A percentile compares a stretch with the other conserved stretches of the same genome.
Evolutionary conservation across 495 filamentous ascomycete genomes (phyloP).

Genomic region (Chaetomium fimeti): DNA sequence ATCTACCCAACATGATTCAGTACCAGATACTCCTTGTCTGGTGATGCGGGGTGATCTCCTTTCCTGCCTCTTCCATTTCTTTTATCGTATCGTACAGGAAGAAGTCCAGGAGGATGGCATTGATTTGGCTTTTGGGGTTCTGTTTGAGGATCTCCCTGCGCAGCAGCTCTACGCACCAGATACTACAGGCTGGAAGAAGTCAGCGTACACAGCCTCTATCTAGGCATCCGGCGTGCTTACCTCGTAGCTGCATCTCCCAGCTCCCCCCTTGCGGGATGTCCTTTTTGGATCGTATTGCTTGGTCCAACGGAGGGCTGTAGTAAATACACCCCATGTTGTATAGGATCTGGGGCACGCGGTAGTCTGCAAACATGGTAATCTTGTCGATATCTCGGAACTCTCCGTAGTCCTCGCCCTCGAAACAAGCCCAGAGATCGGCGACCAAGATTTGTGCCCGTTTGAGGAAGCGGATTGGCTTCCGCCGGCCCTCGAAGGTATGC

Average conservation of each 20-base stretch:
- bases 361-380: constrained; percentile 99
- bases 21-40: constrained; percentile 96
- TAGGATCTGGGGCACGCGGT: constrained; percentile 92
- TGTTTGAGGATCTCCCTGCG: constrained; percentile 71
- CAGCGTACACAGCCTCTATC: neutral
- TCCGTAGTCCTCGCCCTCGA: constrained; percentile 75
- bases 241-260: constrained; percentile 88
- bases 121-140: constrained; percentile 70
- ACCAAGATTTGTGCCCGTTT: constrained; percentile 95
- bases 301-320: constrained; percentile 76
- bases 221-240: constrained; percentile 33
- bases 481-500: constrained; percentile 65
- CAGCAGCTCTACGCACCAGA: constrained; percentile 93
- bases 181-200: constrained; percentile 60
- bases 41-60: constrained; percentile 78
- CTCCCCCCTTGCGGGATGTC: constrained; percentile 66
- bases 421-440: constrained; percentile 93
- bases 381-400: constrained; percentile 88
- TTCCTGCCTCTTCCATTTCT: constrained; percentile 61
- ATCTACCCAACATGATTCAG: constrained; percentile 38
- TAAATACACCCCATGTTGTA: constrained; percentile 76
- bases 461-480: constrained; percentile 69
- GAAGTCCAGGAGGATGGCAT: constrained; percentile 93
- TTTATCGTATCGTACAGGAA: constrained; percentile 95
- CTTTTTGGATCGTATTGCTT: constrained; percentile 60